Conservation (phyloP, 2,329 filamentous ascomycete species). For the Penicillium sp. region DNA sequence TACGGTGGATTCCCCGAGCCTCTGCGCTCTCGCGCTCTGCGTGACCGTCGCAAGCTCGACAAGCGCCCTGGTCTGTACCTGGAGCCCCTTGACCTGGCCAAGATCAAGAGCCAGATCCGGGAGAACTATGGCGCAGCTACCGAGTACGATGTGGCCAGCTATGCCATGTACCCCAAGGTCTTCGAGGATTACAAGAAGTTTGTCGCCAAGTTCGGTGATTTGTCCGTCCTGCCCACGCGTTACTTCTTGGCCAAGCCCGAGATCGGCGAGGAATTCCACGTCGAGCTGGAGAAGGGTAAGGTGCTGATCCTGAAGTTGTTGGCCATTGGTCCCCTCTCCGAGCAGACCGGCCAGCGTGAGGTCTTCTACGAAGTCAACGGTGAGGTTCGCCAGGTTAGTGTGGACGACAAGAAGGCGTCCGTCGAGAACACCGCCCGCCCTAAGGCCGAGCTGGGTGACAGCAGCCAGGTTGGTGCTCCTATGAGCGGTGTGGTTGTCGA, state of each 20-base stretch:
- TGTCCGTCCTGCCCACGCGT: constrained; percentile 86
- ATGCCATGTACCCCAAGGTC: constrained; percentile 98
- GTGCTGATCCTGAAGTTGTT: constrained; percentile 93
- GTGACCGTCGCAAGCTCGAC: constrained; percentile 86
- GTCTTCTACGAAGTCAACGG: constrained; percentile 99
- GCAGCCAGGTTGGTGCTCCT: constrained; percentile 87
- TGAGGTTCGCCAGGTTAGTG: constrained; percentile 85
- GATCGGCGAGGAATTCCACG: constrained; percentile 96
- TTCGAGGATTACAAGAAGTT: constrained; percentile 98
- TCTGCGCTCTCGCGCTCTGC: constrained; percentile 76
- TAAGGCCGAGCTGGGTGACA: constrained; percentile 82
- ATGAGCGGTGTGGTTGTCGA: constrained; percentile 98
- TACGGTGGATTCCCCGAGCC: constrained; percentile 98
- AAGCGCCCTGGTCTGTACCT: constrained; percentile 90
- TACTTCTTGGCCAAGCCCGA: constrained; percentile 89
- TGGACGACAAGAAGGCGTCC: constrained; percentile 87
- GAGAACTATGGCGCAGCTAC: constrained; percentile 76
- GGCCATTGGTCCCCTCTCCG: constrained; percentile 84
- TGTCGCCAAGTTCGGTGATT: constrained; percentile 76
- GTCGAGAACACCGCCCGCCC: constrained; percentile 86
- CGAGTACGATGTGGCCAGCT: constrained; percentile 84
- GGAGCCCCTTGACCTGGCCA: constrained; percentile 74
- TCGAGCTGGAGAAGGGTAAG: constrained; percentile 98
- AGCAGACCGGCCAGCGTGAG: constrained; percentile 93
- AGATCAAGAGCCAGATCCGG: constrained; percentile 74